phyloP scores from a whole-genome alignment of 2,329 filamentous ascomycete species.

The Boeremia exigua region DNA sequence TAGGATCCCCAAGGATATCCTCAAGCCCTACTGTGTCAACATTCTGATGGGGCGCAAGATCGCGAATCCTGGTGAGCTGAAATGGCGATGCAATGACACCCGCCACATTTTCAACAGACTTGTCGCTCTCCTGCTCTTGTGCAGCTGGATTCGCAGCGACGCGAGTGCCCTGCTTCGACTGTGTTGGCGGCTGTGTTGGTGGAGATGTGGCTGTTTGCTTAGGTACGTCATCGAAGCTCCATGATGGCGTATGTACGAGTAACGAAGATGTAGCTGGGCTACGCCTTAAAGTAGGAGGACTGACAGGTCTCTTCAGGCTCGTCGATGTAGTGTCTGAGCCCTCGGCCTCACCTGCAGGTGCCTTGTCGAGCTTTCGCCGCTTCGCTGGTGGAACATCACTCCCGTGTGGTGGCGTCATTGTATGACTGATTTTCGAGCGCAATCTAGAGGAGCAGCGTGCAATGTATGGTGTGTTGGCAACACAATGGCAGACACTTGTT shows the following conservation, averaged over 20 bases:
- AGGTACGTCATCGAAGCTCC: conserved; percentile 26
- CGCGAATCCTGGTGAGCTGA: conserved; percentile 71
- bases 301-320: conserved; percentile 29
- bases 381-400: conserved; percentile 27
- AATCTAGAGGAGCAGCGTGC: neutral
- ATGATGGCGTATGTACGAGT: conserved; percentile 10
- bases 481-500: neutral
- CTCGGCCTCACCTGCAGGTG: neutral
- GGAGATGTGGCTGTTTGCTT: conserved; percentile 11
- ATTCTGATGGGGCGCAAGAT: conserved; percentile 67
- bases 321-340: conserved; percentile 3
- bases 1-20: conserved; percentile 74
- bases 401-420: conserved; percentile 16
- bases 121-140: neutral
- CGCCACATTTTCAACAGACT: neutral
- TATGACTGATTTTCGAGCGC: neutral
- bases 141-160: neutral
- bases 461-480: neutral
- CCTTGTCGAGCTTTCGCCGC: conserved; percentile 31
- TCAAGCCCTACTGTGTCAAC: conserved; percentile 68
- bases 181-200: neutral
- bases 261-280: neutral
- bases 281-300: conserved; percentile 33
- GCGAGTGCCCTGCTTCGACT: neutral
- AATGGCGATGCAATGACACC: conserved; percentile 67